phyloP scores from a whole-genome alignment of 805 yeast genomes.

The Ogataea ganodermae region DNA sequence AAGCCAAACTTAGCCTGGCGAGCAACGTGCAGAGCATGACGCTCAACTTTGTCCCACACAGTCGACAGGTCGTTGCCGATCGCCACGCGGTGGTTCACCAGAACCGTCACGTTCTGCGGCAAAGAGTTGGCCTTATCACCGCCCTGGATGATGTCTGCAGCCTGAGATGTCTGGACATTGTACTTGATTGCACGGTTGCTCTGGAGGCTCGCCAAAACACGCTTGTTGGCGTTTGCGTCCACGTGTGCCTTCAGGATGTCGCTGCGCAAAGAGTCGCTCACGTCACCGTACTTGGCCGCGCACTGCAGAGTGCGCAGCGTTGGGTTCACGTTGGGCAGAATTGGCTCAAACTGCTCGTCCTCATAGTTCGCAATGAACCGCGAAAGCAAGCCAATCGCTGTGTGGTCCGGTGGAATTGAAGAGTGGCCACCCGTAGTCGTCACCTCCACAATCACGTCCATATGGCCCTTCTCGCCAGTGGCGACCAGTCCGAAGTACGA shows the following conservation, averaged over 20 bases:
- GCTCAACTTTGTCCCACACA: slow-evolving; percentile 40
- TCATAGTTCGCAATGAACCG: slow-evolving; percentile 61
- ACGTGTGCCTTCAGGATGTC: slow-evolving; percentile 41
- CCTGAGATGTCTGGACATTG: slow-evolving; percentile 62
- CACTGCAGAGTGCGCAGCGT: slow-evolving; percentile 59
- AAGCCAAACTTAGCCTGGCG: slow-evolving; percentile 51
- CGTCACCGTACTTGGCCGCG: slow-evolving; percentile 52
- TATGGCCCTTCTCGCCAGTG: slow-evolving; percentile 48
- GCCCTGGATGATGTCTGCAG: slow-evolving; percentile 66
- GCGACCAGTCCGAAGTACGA: slow-evolving; percentile 45
- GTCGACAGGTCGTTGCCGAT: slow-evolving; percentile 52
- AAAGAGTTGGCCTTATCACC: slow-evolving; percentile 78
- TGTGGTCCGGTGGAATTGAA: slow-evolving; percentile 65
- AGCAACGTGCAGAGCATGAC: slow-evolving; percentile 45
- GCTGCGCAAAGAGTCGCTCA: slow-evolving; percentile 30
- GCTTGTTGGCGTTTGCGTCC: slow-evolving; percentile 37
- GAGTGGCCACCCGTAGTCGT: slow-evolving; percentile 61
- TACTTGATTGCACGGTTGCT: slow-evolving; percentile 29
- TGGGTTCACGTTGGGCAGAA: slow-evolving; percentile 59
- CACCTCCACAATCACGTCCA: slow-evolving; percentile 48
- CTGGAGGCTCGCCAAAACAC: slow-evolving; percentile 27
- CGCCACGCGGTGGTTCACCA: slow-evolving; percentile 65
- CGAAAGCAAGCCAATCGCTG: slow-evolving; percentile 73
- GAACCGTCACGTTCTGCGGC: slow-evolving; percentile 60
- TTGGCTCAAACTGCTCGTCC: slow-evolving; percentile 50